phyloP scores from a whole-genome alignment of 148 eudicot genomes.

The Euryodendron excelsum region DNA sequence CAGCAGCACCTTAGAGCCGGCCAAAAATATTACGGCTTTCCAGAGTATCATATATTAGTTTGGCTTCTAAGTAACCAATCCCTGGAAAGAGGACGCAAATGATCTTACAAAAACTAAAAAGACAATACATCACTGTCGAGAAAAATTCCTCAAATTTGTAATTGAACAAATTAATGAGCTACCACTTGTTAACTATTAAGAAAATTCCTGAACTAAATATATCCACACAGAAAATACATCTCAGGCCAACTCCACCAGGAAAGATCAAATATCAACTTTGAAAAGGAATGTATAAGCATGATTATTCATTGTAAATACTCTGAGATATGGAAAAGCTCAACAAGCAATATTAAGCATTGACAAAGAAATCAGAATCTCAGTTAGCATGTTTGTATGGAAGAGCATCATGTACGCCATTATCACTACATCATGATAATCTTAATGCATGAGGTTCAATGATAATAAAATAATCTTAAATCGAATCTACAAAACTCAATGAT shows the following conservation, averaged over 20 bases:
- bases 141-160: neutral
- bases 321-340: neutral
- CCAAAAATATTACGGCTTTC: conserved; percentile 96
- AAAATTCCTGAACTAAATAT: neutral
- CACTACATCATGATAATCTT: neutral
- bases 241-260: neutral
- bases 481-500: too few species aligned
- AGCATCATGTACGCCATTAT: neutral
- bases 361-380: neutral
- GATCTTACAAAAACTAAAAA: neutral
- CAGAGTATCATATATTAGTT: conserved; percentile 70
- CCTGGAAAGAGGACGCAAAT: conserved; percentile 36
- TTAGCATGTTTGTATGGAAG: neutral
- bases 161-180: neutral
- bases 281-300: neutral
- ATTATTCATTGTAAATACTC: neutral
- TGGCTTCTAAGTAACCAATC: conserved; percentile 84
- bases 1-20: conserved; percentile 94
- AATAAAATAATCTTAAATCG: too few species aligned
- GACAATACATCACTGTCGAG: neutral
- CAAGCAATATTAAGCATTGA: neutral
- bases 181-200: neutral
- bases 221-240: neutral
- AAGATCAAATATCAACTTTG: neutral
- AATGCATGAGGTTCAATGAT: neutral